Evolutionary conservation across 1,284 basidiomycete genomes (phyloP).

Genomic region (Austroboletus novae-zelandiae): DNA sequence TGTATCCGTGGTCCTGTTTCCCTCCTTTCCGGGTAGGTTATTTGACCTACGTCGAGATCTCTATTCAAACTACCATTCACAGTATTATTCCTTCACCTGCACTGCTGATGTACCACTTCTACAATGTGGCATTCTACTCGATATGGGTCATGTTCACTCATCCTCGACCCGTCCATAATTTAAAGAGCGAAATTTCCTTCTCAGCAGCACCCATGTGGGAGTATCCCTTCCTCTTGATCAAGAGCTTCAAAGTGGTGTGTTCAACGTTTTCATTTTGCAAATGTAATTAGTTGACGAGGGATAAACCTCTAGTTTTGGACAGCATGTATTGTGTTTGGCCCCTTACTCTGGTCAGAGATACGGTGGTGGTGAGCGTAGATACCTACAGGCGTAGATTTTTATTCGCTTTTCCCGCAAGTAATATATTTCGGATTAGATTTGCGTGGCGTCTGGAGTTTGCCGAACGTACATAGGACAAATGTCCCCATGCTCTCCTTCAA

Average conservation of each 20-base stretch:
- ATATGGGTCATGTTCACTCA: slow-evolving; percentile 86
- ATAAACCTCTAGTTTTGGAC: slow-evolving; percentile 70
- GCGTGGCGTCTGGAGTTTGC: neutral
- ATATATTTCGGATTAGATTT: slow-evolving; percentile 6
- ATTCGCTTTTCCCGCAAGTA: neutral
- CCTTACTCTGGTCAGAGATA: slow-evolving; percentile 85
- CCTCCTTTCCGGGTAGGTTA: slow-evolving; percentile 73
- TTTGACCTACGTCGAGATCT: no score
- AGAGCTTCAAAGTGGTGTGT: slow-evolving; percentile 41
- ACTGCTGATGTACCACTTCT: slow-evolving; percentile 90
- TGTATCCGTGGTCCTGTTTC: slow-evolving; percentile 88
- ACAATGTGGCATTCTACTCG: slow-evolving; percentile 91
- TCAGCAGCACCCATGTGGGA: slow-evolving; percentile 36
- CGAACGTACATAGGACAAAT: no score
- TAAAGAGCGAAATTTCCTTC: slow-evolving; percentile 10
- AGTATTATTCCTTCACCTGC: slow-evolving; percentile 74
- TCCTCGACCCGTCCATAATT: slow-evolving; percentile 39
- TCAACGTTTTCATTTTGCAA: neutral
- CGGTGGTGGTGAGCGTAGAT: slow-evolving; percentile 43
- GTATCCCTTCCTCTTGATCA: slow-evolving; percentile 44
- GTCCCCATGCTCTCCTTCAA: no score
- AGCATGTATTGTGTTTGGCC: slow-evolving; percentile 82
- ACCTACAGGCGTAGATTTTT: neutral
- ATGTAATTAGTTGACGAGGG: slow-evolving; percentile 1
- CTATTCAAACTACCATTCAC: slow-evolving; percentile 14